Conservation (phyloP, 352 stramenopile genomes). For the Globisporangium solare region DNA sequence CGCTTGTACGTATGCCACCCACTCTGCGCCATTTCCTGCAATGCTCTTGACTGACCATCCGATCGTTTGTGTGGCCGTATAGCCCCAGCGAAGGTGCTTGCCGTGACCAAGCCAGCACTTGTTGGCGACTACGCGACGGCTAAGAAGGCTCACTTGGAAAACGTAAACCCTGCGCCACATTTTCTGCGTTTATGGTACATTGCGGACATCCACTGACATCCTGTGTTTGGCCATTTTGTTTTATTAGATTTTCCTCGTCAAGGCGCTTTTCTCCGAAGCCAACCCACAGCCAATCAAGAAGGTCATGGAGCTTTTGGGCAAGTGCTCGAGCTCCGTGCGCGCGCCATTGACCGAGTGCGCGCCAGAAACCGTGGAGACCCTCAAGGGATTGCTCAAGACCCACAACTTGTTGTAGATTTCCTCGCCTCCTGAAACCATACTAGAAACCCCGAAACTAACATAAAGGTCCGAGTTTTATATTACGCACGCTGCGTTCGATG, state of each 20-base stretch:
- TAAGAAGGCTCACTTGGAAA: constrained; percentile 79
- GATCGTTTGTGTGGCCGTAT: constrained; percentile 9
- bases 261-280: constrained; percentile 88
- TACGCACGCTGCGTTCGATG: not conserved
- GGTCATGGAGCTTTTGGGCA: constrained; percentile 83
- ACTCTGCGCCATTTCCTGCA: not conserved
- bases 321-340: constrained; percentile 72
- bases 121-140: constrained; percentile 78
- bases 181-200: not conserved
- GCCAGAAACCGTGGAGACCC: constrained; percentile 53
- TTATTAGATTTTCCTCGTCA: constrained; percentile 83
- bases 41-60: not conserved
- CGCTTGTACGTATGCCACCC: constrained; percentile 35
- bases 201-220: not conserved
- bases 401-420: constrained; percentile 69
- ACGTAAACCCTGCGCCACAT: constrained; percentile 38
- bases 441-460: constrained; percentile 1
- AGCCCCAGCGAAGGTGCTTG: constrained; percentile 83
- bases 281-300: constrained; percentile 93
- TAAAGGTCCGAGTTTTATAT: constrained; percentile 14
- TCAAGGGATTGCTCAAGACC: constrained; percentile 61
- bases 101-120: constrained; percentile 70
- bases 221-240: not conserved
- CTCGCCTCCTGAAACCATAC: not conserved
- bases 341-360: constrained; percentile 73